Evolutionary conservation across 1,284 basidiomycete genomes (phyloP).

Genomic region (Malassezia globosa): DNA sequence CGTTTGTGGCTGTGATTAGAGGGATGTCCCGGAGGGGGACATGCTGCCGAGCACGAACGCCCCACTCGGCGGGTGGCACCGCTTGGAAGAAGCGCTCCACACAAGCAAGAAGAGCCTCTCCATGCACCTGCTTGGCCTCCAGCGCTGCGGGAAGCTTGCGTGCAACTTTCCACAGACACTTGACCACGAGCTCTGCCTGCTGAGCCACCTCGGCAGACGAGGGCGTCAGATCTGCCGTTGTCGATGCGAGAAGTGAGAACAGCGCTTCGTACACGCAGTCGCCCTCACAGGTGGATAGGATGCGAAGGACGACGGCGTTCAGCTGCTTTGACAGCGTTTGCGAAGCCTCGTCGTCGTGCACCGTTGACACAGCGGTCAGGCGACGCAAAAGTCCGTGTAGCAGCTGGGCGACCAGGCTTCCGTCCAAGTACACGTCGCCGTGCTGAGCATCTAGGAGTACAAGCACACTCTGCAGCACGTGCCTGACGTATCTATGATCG

Average conservation of each 20-base stretch:
- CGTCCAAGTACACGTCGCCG: not conserved
- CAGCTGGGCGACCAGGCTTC: not conserved
- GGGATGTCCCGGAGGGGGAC: constrained; percentile 95
- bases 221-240: constrained; percentile 71
- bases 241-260: constrained; percentile 71
- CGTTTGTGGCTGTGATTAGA: constrained; percentile 74
- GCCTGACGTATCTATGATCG: constrained; percentile 32
- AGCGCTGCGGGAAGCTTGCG: constrained; percentile 86
- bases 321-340: constrained; percentile 84
- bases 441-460: constrained; percentile 11
- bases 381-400: constrained; percentile 77
- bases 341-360: constrained; percentile 37
- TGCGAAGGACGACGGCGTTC: constrained; percentile 89
- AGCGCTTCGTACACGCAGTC: constrained; percentile 81
- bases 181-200: constrained; percentile 88
- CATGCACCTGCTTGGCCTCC: constrained; percentile 65
- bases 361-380: constrained; percentile 60
- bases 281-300: constrained; percentile 79
- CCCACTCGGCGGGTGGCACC: constrained; percentile 90
- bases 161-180: constrained; percentile 97
- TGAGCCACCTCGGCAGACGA: constrained; percentile 53
- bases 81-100: constrained; percentile 88
- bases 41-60: constrained; percentile 72
- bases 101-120: constrained; percentile 78
- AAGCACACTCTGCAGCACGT: constrained; percentile 25